These are phyloP conservation scores for Pseudopediastrum boryanum DNA, from an alignment of 139 green algal genomes.

Conservation along the genomic window DNA sequence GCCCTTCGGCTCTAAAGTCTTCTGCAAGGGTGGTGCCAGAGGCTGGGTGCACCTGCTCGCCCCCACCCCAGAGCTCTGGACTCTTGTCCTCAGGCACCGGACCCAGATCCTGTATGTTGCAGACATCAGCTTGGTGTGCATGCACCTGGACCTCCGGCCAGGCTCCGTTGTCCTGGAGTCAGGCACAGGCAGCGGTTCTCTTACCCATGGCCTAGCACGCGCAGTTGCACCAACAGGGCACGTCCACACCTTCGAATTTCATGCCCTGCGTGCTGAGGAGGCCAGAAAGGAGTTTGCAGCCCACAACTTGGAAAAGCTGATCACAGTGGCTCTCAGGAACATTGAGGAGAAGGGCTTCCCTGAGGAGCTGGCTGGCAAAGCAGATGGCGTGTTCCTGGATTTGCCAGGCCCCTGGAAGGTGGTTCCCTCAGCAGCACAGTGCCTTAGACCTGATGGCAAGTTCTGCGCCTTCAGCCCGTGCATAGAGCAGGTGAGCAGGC, in stretches of 20 bases:
- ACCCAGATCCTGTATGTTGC: constrained; percentile 89
- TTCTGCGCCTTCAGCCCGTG: constrained; percentile 98
- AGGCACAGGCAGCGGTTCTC: constrained; percentile 91
- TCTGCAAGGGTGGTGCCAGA: constrained; percentile 28
- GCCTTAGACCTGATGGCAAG: constrained; percentile 70
- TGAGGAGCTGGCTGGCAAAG: constrained; percentile 47
- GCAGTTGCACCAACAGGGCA: constrained; percentile 84
- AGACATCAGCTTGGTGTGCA: constrained; percentile 84
- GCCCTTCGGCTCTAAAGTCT: constrained; percentile 75
- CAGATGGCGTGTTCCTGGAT: constrained; percentile 94
- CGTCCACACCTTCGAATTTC: constrained; percentile 97
- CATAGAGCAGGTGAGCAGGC: constrained; percentile 91
- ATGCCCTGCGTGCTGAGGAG: constrained; percentile 62
- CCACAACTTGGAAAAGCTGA: constrained; percentile 48
- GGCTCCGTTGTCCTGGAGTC: constrained; percentile 85
- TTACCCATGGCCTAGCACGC: constrained; percentile 90
- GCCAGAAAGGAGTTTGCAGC: constrained; percentile 43
- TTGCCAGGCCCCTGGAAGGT: constrained; percentile 90
- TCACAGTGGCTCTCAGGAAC: constrained; percentile 57
- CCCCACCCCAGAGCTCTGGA: constrained; percentile 93
- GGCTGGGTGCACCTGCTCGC: constrained; percentile 84
- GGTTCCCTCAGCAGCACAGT: constrained; percentile 52
- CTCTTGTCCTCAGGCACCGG: constrained; percentile 51
- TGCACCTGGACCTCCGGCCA: constrained; percentile 83
- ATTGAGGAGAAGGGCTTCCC: constrained; percentile 90